Percentiles rank a stretch among this genome's conserved stretches.
Conservation (phyloP, 2,329 filamentous ascomycete species). For the Fusarium longipes region DNA sequence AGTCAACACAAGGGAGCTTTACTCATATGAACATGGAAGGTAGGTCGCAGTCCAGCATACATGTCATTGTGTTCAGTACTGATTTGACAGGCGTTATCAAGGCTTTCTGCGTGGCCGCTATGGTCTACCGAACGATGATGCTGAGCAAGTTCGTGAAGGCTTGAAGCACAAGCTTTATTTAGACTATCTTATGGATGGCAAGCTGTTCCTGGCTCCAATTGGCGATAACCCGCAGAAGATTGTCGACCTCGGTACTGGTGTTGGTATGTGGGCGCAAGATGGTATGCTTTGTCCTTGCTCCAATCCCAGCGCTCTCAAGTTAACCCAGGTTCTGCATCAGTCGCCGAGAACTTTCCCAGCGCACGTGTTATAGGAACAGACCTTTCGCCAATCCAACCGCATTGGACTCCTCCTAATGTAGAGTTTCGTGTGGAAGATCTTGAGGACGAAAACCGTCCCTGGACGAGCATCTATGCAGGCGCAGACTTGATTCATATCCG, state of each 20-base stretch:
- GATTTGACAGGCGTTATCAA: slow-evolving; percentile 59
- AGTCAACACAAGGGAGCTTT: slow-evolving; percentile 50
- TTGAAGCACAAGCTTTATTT: slow-evolving; percentile 61
- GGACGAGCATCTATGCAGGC: slow-evolving; percentile 51
- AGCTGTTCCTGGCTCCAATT: slow-evolving; percentile 58
- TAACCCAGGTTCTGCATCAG: slow-evolving; percentile 46
- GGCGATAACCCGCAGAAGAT: slow-evolving; percentile 60
- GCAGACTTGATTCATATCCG: slow-evolving; percentile 67
- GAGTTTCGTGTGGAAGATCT: slow-evolving; percentile 59
- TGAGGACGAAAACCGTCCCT: slow-evolving; percentile 51
- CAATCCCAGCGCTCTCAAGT: not conserved
- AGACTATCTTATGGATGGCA: slow-evolving; percentile 59
- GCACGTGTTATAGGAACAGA: slow-evolving; percentile 60
- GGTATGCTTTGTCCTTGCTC: slow-evolving; percentile 48
- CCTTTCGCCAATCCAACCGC: slow-evolving; percentile 58
- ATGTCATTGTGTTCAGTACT: not conserved
- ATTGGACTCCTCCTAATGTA: slow-evolving; percentile 66
- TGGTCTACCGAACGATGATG: slow-evolving; percentile 64
- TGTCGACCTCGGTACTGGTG: slow-evolving; percentile 62
- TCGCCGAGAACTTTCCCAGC: slow-evolving; percentile 59
- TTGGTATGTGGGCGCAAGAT: slow-evolving; percentile 67
- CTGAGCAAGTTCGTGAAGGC: slow-evolving; percentile 61
- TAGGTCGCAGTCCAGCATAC: slow-evolving; percentile 26
- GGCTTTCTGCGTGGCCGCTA: slow-evolving; percentile 60
- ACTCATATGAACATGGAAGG: slow-evolving; percentile 55